phyloP scores from a whole-genome alignment of 371 early-diverging fungal species.

The Mucor irregularis region DNA sequence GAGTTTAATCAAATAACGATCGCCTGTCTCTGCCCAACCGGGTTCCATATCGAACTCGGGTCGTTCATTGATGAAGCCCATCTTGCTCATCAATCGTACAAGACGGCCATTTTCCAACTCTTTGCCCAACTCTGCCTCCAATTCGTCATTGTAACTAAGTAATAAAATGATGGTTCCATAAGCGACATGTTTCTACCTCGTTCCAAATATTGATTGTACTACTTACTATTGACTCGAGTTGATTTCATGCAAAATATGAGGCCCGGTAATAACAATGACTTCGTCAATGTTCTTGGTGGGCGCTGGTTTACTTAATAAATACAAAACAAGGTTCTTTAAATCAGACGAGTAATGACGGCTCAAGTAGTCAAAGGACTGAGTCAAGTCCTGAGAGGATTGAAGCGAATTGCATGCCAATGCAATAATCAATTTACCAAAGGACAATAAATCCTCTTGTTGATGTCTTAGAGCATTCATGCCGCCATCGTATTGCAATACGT shows the following conservation, averaged over 20 bases:
- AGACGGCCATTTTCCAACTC: constrained; percentile 94
- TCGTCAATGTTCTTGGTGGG: constrained; percentile 82
- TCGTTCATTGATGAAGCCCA: constrained; percentile 95
- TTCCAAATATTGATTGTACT: neutral
- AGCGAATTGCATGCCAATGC: constrained; percentile 75
- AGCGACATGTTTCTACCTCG: neutral
- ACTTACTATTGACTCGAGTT: constrained; percentile 67
- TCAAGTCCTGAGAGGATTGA: constrained; percentile 67
- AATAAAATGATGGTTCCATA: neutral
- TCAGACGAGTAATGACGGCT: constrained; percentile 73
- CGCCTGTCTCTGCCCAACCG: constrained; percentile 97
- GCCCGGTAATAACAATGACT: constrained; percentile 78
- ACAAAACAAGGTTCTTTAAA: constrained; percentile 75
- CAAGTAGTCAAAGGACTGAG: constrained; percentile 76
- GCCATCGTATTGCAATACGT: constrained; percentile 75
- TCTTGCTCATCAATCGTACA: constrained; percentile 80
- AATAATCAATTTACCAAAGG: constrained; percentile 84
- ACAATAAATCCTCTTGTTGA: constrained; percentile 83
- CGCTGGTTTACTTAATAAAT: constrained; percentile 76
- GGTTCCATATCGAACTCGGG: constrained; percentile 94
- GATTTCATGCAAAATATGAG: constrained; percentile 75
- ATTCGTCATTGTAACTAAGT: constrained; percentile 69
- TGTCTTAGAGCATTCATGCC: constrained; percentile 62
- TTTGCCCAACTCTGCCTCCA: constrained; percentile 74
- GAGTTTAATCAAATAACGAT: constrained; percentile 92